A percentile compares a stretch with the other conserved stretches of the same genome.
Evolutionary conservation across 75 land plant genomes (phyloP).

Genomic region (Pseudotsuga menziesii): DNA sequence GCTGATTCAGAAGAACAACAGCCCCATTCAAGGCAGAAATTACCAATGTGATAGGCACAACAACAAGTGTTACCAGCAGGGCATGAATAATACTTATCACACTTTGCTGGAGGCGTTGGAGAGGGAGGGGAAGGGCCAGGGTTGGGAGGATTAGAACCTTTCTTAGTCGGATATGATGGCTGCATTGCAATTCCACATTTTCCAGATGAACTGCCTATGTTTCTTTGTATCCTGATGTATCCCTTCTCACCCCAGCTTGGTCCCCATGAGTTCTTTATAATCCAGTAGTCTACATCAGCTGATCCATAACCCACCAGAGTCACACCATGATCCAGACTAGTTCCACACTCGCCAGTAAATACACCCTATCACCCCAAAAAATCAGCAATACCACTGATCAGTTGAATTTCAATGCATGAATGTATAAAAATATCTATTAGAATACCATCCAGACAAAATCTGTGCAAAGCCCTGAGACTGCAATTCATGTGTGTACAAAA

Average conservation of each 20-base stretch:
- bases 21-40: conserved; percentile 10
- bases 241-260: conserved; percentile 86
- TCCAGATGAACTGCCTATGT: conserved; percentile 18
- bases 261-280: conserved; percentile 93
- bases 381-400: not conserved
- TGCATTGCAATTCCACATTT: conserved; percentile 59
- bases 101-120: conserved; percentile 6
- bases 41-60: not conserved
- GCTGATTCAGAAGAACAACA: conserved; percentile 9
- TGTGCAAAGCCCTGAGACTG: not conserved
- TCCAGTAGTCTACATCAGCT: conserved; percentile 57
- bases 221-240: conserved; percentile 75
- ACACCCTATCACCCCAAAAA: conserved; percentile 42
- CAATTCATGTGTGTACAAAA: too few relatives aligned
- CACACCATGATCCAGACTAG: conserved; percentile 69
- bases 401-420: not conserved
- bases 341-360: conserved; percentile 64
- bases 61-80: conserved; percentile 11
- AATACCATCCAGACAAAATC: not conserved
- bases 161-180: conserved; percentile 60
- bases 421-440: not conserved
- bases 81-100: not conserved
- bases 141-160: conserved; percentile 51
- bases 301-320: conserved; percentile 79
- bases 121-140: conserved; percentile 21